phyloP scores from a whole-genome alignment of 495 filamentous ascomycete species.

The Sporormia fimetaria region DNA sequence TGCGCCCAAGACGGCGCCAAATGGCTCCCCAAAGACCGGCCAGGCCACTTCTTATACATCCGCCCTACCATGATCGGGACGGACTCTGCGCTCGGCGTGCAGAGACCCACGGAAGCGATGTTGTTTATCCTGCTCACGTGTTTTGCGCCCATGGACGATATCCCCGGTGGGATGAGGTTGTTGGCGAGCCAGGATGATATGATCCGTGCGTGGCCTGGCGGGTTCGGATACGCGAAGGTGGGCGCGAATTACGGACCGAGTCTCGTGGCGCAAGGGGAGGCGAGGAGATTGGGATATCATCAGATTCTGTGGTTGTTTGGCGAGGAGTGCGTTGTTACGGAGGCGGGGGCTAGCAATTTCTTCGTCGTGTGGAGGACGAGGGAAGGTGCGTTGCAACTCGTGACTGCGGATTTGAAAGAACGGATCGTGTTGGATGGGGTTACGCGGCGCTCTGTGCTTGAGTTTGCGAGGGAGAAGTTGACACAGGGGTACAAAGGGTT shows the following conservation, averaged over 20 bases:
- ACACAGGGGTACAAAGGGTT: slow-evolving; percentile 31
- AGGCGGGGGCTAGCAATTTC: slow-evolving; percentile 88
- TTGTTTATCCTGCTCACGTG: slow-evolving; percentile 68
- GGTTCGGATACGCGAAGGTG: slow-evolving; percentile 81
- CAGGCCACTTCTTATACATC: slow-evolving; percentile 62
- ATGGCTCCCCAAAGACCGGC: slow-evolving; percentile 64
- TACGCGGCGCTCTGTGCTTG: slow-evolving; percentile 63
- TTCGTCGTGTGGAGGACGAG: slow-evolving; percentile 70
- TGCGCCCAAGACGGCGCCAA: slow-evolving; percentile 58
- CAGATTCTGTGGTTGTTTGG: slow-evolving; percentile 92
- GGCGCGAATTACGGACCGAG: slow-evolving; percentile 86
- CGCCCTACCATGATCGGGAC: slow-evolving; percentile 79
- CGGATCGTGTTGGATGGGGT: slow-evolving; percentile 78
- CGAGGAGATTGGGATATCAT: slow-evolving; percentile 57
- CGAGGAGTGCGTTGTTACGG: slow-evolving; percentile 61
- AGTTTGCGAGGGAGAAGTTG: slow-evolving; percentile 57
- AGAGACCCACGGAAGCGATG: slow-evolving; percentile 68
- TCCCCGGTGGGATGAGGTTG: slow-evolving; percentile 51
- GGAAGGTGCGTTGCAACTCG: slow-evolving; percentile 54
- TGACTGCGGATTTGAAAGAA: slow-evolving; percentile 72
- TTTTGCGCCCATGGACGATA: slow-evolving; percentile 45
- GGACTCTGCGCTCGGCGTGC: slow-evolving; percentile 66
- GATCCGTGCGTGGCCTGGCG: slow-evolving; percentile 84
- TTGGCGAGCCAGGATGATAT: slow-evolving; percentile 65
- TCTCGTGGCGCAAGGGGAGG: slow-evolving; percentile 63